phyloP scores from a whole-genome alignment of 495 filamentous ascomycete genomes.

The Aspergillus affinis region DNA sequence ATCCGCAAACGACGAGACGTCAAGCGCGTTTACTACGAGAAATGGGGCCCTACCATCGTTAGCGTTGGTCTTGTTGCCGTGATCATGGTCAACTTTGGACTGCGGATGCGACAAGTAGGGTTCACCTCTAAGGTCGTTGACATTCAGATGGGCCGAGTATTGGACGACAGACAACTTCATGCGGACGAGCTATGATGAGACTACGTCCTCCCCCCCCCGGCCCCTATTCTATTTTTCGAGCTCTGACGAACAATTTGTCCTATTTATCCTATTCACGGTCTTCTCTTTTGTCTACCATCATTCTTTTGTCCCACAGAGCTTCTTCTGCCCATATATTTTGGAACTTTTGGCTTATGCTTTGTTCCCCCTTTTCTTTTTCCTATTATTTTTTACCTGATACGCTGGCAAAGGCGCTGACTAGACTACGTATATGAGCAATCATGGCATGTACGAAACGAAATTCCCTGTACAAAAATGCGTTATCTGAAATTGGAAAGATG shows the following conservation, averaged over 20 bases:
- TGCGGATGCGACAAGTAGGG: constrained; percentile 36
- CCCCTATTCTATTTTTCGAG: background rate
- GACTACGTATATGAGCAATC: constrained; percentile 6
- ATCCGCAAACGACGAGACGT: constrained; percentile 80
- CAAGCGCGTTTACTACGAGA: constrained; percentile 77
- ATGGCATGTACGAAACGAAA: background rate
- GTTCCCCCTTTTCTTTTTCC: background rate
- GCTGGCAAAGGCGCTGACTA: background rate
- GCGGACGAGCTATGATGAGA: constrained; percentile 12
- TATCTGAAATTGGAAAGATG: too few relatives aligned
- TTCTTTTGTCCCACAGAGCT: background rate
- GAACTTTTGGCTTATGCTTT: background rate
- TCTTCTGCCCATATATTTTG: background rate
- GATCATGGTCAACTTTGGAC: constrained; percentile 72
- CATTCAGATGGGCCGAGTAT: background rate
- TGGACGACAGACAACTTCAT: background rate
- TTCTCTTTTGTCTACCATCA: background rate
- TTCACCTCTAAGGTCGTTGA: constrained; percentile 25
- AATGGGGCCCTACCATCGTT: constrained; percentile 80
- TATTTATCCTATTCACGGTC: background rate
- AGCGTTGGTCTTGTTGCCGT: constrained; percentile 70
- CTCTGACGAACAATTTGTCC: background rate
- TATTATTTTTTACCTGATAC: background rate
- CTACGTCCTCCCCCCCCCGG: background rate
- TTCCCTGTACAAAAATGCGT: background rate